Evolutionary conservation across 257 asterid species (phyloP).

Genomic region (Striga asiatica): DNA sequence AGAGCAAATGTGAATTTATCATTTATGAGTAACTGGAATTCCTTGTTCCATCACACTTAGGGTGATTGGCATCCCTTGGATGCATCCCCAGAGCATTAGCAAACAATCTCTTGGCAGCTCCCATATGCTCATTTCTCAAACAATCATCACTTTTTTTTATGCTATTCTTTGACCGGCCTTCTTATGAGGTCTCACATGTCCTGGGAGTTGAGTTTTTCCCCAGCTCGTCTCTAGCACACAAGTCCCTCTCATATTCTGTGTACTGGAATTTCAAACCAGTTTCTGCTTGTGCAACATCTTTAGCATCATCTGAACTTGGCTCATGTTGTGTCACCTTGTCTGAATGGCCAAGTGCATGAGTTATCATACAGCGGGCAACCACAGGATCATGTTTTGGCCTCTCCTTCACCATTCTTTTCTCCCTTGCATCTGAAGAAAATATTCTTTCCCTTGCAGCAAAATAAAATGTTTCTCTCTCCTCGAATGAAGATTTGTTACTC

Average conservation of each 20-base stretch:
- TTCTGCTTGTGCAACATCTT: constrained; percentile 15
- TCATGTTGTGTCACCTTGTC: constrained; percentile 31
- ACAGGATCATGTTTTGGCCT: constrained; percentile 68
- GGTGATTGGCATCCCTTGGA: constrained; percentile 42
- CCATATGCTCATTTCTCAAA: constrained; percentile 55
- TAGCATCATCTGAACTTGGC: constrained; percentile 11
- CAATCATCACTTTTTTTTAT: constrained; percentile 19
- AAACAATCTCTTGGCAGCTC: constrained; percentile 93
- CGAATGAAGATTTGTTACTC: constrained; percentile 36
- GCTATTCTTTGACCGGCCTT: constrained; percentile 16
- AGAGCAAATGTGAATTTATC: too few relatives aligned
- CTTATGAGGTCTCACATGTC: constrained; percentile 13
- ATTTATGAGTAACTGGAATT: too few relatives aligned
- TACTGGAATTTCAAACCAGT: constrained; percentile 17
- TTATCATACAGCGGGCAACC: constrained; percentile 92
- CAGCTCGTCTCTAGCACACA: too few relatives aligned
- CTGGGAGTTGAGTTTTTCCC: too few relatives aligned
- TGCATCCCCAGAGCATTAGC: constrained; percentile 76
- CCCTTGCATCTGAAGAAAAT: constrained; percentile 38
- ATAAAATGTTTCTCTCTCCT: constrained; percentile 68
- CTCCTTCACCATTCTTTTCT: constrained; percentile 30
- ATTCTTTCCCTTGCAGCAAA: constrained; percentile 65
- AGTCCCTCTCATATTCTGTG: constrained; percentile 22
- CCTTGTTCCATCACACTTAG: too few relatives aligned
- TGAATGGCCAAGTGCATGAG: constrained; percentile 80